These are phyloP conservation scores for Clarireedia paspali DNA, from an alignment of 2,329 filamentous ascomycete species.

Conservation along the genomic window DNA sequence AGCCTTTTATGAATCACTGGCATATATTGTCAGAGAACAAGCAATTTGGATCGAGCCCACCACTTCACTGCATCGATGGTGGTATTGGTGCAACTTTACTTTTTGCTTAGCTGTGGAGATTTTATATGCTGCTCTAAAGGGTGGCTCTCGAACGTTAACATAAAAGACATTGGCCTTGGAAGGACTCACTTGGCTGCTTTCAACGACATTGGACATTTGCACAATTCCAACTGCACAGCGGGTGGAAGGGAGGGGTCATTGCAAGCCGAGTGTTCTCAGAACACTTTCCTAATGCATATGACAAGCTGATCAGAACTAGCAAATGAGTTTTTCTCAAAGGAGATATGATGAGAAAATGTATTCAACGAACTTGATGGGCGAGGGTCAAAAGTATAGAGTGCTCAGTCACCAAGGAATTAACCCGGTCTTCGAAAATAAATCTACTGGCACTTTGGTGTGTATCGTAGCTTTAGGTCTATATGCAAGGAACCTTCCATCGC, in stretches of 20 bases:
- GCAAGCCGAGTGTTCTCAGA: conserved; percentile 20
- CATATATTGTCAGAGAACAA: conserved; percentile 13
- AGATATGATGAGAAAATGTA: conserved; percentile 11
- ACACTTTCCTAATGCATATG: conserved; percentile 14
- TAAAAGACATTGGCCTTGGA: conserved; percentile 22
- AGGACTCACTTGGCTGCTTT: conserved; percentile 21
- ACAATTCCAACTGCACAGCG: conserved; percentile 23
- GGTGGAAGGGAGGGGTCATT: conserved; percentile 29
- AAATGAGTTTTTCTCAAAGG: conserved; percentile 15
- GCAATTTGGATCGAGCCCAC: conserved; percentile 14
- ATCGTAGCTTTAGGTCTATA: conserved; percentile 24
- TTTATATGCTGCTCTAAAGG: conserved; percentile 12
- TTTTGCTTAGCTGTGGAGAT: conserved; percentile 23
- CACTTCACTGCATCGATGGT: conserved; percentile 10
- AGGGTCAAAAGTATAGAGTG: not conserved
- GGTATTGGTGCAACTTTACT: conserved; percentile 21
- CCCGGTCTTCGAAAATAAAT: conserved; percentile 7
- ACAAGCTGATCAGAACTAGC: conserved; percentile 25
- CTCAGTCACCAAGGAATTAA: not conserved
- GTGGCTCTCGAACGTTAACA: conserved; percentile 23
- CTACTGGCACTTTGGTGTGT: conserved; percentile 22
- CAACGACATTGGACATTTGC: conserved; percentile 23
- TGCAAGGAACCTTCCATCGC: conserved; percentile 9
- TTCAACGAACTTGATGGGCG: conserved; percentile 12
- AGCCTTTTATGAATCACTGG: conserved; percentile 21